phyloP scores from a whole-genome alignment of 2,329 filamentous ascomycete genomes.

The Domatiomyces globalis region DNA sequence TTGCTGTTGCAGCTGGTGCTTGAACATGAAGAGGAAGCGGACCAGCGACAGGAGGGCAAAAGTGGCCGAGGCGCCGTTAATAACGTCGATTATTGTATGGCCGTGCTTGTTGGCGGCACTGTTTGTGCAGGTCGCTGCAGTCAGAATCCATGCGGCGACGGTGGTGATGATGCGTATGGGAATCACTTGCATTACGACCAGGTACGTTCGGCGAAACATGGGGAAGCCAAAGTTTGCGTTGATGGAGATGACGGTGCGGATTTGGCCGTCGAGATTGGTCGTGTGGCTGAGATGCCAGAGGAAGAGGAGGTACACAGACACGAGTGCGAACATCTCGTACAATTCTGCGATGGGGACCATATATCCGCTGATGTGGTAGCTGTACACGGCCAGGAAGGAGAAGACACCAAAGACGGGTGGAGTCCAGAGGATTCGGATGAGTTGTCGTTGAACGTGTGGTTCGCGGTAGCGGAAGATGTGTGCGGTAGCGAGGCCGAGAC shows the following conservation, averaged over 20 bases:
- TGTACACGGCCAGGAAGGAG: neutral
- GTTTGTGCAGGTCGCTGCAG: neutral
- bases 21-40: neutral
- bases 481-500: neutral
- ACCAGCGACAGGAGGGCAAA: neutral
- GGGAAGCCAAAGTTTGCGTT: neutral
- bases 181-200: neutral
- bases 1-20: neutral
- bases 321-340: neutral
- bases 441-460: neutral
- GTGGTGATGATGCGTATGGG: neutral
- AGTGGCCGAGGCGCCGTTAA: neutral
- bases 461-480: conserved; percentile 1
- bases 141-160: neutral
- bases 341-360: neutral
- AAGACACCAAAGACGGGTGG: neutral
- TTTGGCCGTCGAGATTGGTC: neutral
- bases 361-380: neutral
- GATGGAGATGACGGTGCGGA: neutral
- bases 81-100: neutral
- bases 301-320: neutral
- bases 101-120: neutral
- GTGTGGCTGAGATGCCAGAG: neutral
- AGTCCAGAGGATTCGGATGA: neutral
- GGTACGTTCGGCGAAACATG: neutral